phyloP scores from a whole-genome alignment of 768 basidiomycete genomes.

The Austroboletus eburneus region DNA sequence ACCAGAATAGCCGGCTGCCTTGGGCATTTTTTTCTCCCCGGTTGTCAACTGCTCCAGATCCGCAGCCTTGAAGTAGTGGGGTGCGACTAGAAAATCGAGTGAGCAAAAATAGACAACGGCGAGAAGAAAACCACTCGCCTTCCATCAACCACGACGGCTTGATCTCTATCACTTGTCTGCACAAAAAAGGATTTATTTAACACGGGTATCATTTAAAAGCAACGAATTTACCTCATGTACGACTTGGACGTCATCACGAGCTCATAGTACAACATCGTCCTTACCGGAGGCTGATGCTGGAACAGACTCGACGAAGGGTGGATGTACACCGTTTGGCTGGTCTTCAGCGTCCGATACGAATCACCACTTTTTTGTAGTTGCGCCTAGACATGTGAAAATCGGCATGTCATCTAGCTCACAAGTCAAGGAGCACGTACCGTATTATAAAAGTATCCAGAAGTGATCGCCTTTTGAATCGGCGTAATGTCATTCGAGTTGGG shows the following conservation, averaged over 20 bases:
- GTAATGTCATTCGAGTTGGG: constrained; percentile 92
- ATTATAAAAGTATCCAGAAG: constrained; percentile 94
- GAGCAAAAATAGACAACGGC: not conserved
- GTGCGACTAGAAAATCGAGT: constrained; percentile 60
- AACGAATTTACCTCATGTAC: constrained; percentile 67
- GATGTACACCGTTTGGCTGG: constrained; percentile 92
- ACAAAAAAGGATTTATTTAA: not conserved
- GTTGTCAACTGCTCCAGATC: constrained; percentile 75
- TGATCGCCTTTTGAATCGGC: constrained; percentile 92
- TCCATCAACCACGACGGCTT: constrained; percentile 93
- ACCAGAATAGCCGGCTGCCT: constrained; percentile 49
- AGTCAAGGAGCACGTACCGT: constrained; percentile 48
- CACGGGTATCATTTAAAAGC: no score
- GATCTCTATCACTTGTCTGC: constrained; percentile 95
- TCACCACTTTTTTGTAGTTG: constrained; percentile 94
- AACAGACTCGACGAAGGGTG: constrained; percentile 95
- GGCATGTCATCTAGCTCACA: no score
- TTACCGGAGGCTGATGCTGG: constrained; percentile 92
- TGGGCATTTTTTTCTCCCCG: constrained; percentile 93
- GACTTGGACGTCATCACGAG: constrained; percentile 97
- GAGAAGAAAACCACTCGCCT: constrained; percentile 44
- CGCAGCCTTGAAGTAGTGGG: constrained; percentile 91
- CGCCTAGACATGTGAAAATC: constrained; percentile 47
- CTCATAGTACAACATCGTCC: constrained; percentile 91
- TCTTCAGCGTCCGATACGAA: constrained; percentile 95